Base-by-base conservation (phyloP, 305 asterid genomes). In the Rubia balearica region DNA sequence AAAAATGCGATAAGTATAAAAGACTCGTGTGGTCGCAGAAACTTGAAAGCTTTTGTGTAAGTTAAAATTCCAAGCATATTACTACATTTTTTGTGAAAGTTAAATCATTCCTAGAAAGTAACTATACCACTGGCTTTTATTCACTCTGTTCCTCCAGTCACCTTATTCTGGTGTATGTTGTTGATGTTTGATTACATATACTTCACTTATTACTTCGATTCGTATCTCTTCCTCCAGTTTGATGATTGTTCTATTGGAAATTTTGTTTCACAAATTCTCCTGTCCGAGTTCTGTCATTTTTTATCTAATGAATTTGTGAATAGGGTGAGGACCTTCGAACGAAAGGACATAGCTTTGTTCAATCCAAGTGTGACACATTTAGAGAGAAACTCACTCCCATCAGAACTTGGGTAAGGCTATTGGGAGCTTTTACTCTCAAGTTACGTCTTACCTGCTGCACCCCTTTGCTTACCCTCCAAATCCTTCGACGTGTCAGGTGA, bases 261-360 rank as follows among this genome's bases (percentile, higher is more conserved):
- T 41, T 19, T 19, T 38, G 12, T 11, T 65, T 21, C 70, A 11
- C 33, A 6, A 12, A 43, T 21, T 45, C 11, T 66, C 11, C 21
- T 66, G 7, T 38, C 41, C 7, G 24, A 16, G 33, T 71, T 49
- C 30, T 19, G 19, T 55, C 36, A 11, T 21, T 57, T 68, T 16
- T 12, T 87, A 17, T 14, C 8, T 51, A 51, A 51, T 51, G 19
- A 48, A 13, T 14, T 48, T 48, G 3, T 51, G 1, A 49, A 21
- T 83, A 92, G 98, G 61, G 74, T 69, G 84, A 77, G 74, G 98
- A 92, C 67, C 68, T 90, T 70, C 89, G 85, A 67, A 75, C 74
- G 5, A 86, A 81, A 79, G 97, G 97, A 13, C 88, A 86, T 72
- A 91, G 87, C 74, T 45, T 89, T 1, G 67, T 93, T 73, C 94